These are phyloP conservation scores for Parachaetomium inaequale DNA, from an alignment of 495 filamentous ascomycete genomes.

Conservation along the genomic window DNA sequence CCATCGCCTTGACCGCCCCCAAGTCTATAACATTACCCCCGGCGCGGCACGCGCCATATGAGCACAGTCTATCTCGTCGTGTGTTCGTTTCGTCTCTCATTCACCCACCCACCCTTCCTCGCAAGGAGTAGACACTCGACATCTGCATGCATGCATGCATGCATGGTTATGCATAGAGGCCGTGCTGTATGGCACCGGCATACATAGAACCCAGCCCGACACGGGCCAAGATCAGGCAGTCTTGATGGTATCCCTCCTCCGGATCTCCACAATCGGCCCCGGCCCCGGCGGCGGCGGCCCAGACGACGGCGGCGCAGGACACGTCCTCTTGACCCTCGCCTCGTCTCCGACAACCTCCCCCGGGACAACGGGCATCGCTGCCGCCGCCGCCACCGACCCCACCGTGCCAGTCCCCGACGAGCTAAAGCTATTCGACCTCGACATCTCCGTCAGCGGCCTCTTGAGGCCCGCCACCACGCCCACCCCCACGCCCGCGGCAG, in stretches of 20 bases:
- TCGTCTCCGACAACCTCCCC: conserved; percentile 7
- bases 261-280: conserved; percentile 10
- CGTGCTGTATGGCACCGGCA: no score
- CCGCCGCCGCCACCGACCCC: not conserved
- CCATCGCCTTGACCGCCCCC: not conserved
- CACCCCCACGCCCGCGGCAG: conserved; percentile 18
- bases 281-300: not conserved
- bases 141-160: no score
- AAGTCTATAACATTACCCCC: conserved; percentile 12
- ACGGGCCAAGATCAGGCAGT: conserved; percentile 5
- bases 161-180: no score
- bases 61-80: conserved; percentile 7
- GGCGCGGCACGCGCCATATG: not conserved
- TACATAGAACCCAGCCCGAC: not conserved
- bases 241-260: conserved; percentile 19
- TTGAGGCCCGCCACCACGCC: conserved; percentile 35
- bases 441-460: conserved; percentile 47
- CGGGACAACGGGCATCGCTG: not conserved
- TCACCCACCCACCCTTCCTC: no score
- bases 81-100: not conserved
- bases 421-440: conserved; percentile 46
- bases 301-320: conserved; percentile 12
- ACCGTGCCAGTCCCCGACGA: conserved; percentile 28
- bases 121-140: no score
- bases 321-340: conserved; percentile 21